Conservation (phyloP, 257 asterid genomes). For the Cynanchum wilfordii region DNA sequence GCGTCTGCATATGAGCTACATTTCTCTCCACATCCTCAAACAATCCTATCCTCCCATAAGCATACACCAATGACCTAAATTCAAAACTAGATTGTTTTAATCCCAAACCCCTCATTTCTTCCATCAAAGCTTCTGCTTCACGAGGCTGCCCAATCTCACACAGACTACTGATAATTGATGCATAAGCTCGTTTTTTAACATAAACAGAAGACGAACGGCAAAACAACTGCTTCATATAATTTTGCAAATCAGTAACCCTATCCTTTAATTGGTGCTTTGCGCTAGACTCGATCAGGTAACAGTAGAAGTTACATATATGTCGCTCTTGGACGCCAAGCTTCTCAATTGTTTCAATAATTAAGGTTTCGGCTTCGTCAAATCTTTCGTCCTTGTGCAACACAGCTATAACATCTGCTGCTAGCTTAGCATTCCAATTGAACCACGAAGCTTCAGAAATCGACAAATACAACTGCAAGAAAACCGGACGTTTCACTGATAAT, state of each 20-base stretch:
- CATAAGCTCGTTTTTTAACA: conserved; percentile 55
- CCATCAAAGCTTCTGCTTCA: conserved; percentile 57
- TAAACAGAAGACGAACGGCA: conserved; percentile 45
- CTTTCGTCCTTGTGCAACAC: conserved; percentile 38
- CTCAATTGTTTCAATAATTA: conserved; percentile 39
- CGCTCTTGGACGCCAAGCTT: conserved; percentile 50
- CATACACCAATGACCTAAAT: conserved; percentile 52
- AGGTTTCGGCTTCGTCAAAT: conserved; percentile 38
- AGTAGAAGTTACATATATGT: conserved; percentile 55
- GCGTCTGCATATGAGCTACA: conserved; percentile 38
- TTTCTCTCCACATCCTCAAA: conserved; percentile 71
- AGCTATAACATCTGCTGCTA: conserved; percentile 68
- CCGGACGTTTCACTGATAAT: conserved; percentile 1
- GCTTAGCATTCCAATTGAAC: conserved; percentile 87
- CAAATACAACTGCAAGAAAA: conserved; percentile 55
- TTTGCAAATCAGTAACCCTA: conserved; percentile 41
- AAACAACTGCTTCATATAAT: conserved; percentile 35
- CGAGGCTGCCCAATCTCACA: conserved; percentile 59
- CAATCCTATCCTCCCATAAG: conserved; percentile 67
- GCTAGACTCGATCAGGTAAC: conserved; percentile 45
- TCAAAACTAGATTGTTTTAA: conserved; percentile 52
- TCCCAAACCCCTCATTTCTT: conserved; percentile 58
- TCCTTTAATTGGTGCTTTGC: conserved; percentile 45
- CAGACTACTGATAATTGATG: conserved; percentile 52
- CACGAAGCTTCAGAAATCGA: conserved; percentile 60